Evolutionary conservation across 768 basidiomycete species (phyloP).

Genomic region (Mycena galopus): DNA sequence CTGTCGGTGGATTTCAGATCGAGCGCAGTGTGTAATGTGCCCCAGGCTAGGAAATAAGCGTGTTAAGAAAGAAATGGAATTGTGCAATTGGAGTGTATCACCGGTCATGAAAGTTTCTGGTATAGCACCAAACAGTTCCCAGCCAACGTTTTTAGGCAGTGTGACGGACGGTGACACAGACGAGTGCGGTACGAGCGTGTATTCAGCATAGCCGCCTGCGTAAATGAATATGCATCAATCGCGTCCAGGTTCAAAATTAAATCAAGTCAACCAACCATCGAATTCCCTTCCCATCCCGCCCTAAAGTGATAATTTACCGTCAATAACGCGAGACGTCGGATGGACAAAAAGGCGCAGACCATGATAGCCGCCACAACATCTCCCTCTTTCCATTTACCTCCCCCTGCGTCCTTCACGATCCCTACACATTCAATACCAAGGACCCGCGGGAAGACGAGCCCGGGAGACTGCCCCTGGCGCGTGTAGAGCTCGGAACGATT

Average conservation of each 20-base stretch:
- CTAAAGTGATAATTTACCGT: not conserved
- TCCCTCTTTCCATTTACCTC: conserved; percentile 41
- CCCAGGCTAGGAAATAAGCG: conserved; percentile 32
- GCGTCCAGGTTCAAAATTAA: not conserved
- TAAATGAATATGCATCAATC: not conserved
- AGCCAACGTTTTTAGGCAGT: conserved; percentile 37
- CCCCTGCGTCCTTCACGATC: conserved; percentile 43
- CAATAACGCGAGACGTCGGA: too few species aligned
- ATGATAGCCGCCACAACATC: conserved; percentile 42
- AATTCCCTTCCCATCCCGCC: conserved; percentile 43
- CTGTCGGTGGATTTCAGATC: conserved; percentile 34
- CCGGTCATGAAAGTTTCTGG: conserved; percentile 45
- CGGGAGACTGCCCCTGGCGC: conserved; percentile 40
- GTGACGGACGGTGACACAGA: conserved; percentile 40
- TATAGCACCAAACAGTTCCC: conserved; percentile 41
- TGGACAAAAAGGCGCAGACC: not conserved
- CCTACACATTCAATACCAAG: conserved; percentile 45
- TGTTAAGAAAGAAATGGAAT: not conserved
- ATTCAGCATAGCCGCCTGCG: conserved; percentile 43
- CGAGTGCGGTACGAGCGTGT: conserved; percentile 40
- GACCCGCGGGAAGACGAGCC: conserved; percentile 38
- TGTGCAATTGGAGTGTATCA: not conserved
- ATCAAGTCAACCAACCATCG: conserved; percentile 36
- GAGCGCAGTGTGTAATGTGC: conserved; percentile 33
- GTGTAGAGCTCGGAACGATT: conserved; percentile 43